Evolutionary conservation across 495 filamentous ascomycete species (phyloP).

Genomic region (Hyaloscypha hepaticicola): DNA sequence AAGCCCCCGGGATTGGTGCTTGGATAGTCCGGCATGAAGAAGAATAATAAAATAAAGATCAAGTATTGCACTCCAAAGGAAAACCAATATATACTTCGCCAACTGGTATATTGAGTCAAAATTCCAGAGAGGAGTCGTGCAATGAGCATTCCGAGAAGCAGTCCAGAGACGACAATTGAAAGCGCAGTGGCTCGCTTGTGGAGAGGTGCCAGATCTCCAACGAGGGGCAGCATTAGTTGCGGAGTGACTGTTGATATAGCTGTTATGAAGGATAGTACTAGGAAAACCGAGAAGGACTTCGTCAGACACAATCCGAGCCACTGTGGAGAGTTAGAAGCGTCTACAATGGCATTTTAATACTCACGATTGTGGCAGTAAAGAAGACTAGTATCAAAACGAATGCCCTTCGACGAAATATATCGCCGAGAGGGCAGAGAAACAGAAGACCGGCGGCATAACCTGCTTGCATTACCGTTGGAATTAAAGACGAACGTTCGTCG

Average conservation of each 20-base stretch:
- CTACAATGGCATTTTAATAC: conserved; percentile 2
- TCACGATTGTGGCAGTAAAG: conserved; percentile 64
- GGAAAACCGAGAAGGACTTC: conserved; percentile 60
- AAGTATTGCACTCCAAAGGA: conserved; percentile 69
- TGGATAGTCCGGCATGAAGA: conserved; percentile 82
- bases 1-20: conserved; percentile 62
- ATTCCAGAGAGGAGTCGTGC: conserved; percentile 76
- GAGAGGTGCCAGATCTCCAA: conserved; percentile 75
- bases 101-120: conserved; percentile 65
- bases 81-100: conserved; percentile 82
- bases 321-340: conserved; percentile 26
- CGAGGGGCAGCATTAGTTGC: conserved; percentile 80
- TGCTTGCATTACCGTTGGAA: conserved; percentile 78
- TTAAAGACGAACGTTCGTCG: conserved; percentile 49
- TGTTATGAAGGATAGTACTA: conserved; percentile 65
- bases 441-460: conserved; percentile 76
- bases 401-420: conserved; percentile 66
- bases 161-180: conserved; percentile 74
- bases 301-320: conserved; percentile 74
- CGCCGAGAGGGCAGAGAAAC: conserved; percentile 76
- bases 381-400: conserved; percentile 67
- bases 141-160: conserved; percentile 73
- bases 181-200: conserved; percentile 63
- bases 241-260: conserved; percentile 80
- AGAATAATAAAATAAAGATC: conserved; percentile 64